These are phyloP conservation scores for Hyphopichia fennica DNA, from an alignment of 1,139 yeast species.

Conservation along the genomic window DNA sequence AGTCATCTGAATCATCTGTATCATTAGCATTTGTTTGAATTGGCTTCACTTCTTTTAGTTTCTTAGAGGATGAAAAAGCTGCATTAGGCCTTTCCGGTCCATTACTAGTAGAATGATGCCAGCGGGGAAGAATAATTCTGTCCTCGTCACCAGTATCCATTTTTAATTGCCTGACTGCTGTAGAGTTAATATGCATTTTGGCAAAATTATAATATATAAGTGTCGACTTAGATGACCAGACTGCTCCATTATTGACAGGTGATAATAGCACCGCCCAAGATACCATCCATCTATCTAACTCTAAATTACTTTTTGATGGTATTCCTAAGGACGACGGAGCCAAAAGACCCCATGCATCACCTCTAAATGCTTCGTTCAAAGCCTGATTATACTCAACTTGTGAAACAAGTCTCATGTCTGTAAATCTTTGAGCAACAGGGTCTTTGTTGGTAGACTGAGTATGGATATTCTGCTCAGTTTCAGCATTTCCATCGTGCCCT, in stretches of 20 bases:
- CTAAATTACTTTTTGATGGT: conserved; percentile 66
- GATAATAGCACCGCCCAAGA: conserved; percentile 73
- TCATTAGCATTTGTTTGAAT: conserved; percentile 10
- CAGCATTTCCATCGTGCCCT: too few species aligned
- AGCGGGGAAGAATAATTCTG: conserved; percentile 38
- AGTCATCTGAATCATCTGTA: conserved; percentile 20
- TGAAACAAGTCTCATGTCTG: conserved; percentile 65
- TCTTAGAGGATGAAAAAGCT: conserved; percentile 2
- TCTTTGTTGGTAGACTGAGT: neutral
- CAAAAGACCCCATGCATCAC: conserved; percentile 62
- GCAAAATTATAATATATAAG: conserved; percentile 73
- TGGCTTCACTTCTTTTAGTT: conserved; percentile 4
- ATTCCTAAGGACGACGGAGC: conserved; percentile 64
- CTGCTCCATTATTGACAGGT: conserved; percentile 57
- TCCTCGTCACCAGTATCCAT: conserved; percentile 26
- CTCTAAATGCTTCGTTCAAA: conserved; percentile 55
- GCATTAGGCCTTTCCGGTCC: conserved; percentile 3
- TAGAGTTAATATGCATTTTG: conserved; percentile 68
- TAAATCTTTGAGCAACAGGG: conserved; percentile 19
- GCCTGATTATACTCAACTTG: conserved; percentile 76
- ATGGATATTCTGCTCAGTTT: neutral
- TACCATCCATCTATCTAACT: conserved; percentile 77
- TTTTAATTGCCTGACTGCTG: conserved; percentile 50
- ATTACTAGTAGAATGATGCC: conserved; percentile 20
- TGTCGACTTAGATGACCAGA: conserved; percentile 73